phyloP scores from a whole-genome alignment of 2,329 filamentous ascomycete species.

The Trichoderma breve region DNA sequence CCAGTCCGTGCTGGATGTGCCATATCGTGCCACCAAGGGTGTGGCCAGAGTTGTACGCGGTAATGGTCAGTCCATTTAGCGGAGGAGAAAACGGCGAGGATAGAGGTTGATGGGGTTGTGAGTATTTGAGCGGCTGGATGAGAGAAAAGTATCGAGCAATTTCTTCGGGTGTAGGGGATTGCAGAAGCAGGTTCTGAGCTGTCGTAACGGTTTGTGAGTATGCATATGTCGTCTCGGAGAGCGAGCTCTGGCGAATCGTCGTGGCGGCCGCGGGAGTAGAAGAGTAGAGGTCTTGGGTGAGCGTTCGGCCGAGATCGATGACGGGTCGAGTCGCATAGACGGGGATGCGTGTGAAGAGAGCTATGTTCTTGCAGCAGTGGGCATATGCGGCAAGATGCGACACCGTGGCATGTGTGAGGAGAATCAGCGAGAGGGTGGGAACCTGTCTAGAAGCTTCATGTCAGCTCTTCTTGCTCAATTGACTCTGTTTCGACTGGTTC shows the following conservation, averaged over 20 bases:
- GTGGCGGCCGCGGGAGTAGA: slow-evolving; percentile 87
- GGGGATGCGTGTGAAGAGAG: slow-evolving; percentile 85
- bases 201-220: slow-evolving; percentile 50
- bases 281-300: slow-evolving; percentile 88
- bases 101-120: slow-evolving; percentile 87
- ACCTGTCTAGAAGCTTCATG: slow-evolving; percentile 62
- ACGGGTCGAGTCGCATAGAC: slow-evolving; percentile 93
- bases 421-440: slow-evolving; percentile 86
- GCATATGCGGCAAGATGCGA: slow-evolving; percentile 90
- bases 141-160: slow-evolving; percentile 89
- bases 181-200: slow-evolving; percentile 56
- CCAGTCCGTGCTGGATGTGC: slow-evolving; percentile 95
- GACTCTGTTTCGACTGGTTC: neutral
- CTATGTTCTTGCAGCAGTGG: slow-evolving; percentile 95
- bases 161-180: slow-evolving; percentile 78
- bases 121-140: slow-evolving; percentile 93
- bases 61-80: slow-evolving; percentile 87
- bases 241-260: slow-evolving; percentile 69
- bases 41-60: slow-evolving; percentile 94
- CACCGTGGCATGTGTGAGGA: slow-evolving; percentile 90
- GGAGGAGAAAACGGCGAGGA: slow-evolving; percentile 85
- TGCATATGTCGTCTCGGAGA: slow-evolving; percentile 62
- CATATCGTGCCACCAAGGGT: slow-evolving; percentile 96
- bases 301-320: slow-evolving; percentile 84
- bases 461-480: slow-evolving; percentile 23